Evolutionary conservation across 352 stramenopile species (phyloP).

Genomic region (Pythium insidiosum): DNA sequence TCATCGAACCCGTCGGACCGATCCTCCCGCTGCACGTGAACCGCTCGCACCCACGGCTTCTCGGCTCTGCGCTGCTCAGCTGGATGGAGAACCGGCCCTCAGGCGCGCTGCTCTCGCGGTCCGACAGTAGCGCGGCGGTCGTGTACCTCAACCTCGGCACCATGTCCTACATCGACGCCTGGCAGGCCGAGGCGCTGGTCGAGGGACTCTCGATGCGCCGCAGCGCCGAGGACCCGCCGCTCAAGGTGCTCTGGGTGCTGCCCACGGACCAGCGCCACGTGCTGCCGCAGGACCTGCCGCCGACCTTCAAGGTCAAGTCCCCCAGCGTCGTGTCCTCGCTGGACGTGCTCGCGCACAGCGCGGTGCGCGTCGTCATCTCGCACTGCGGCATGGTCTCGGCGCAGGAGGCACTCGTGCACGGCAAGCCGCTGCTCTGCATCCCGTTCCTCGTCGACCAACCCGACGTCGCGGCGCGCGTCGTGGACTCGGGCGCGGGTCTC

Average conservation of each 20-base stretch:
- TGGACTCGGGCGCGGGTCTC: conserved; percentile 62
- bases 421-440: conserved; percentile 81
- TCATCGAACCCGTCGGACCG: conserved; percentile 70
- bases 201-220: conserved; percentile 39
- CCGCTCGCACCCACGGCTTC: conserved; percentile 21
- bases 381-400: conserved; percentile 84
- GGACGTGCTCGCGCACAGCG: conserved; percentile 51
- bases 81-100: conserved; percentile 26
- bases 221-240: conserved; percentile 20
- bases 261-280: conserved; percentile 64
- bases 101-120: conserved; percentile 9
- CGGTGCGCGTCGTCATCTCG: conserved; percentile 67
- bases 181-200: conserved; percentile 69
- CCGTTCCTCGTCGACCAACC: conserved; percentile 85
- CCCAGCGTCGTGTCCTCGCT: conserved; percentile 48
- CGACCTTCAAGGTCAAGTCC: conserved; percentile 56
- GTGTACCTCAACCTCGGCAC: conserved; percentile 77
- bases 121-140: conserved; percentile 19
- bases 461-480: conserved; percentile 72
- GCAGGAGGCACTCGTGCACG: conserved; percentile 71
- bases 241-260: conserved; percentile 76
- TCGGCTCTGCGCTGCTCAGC: conserved; percentile 18
- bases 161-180: conserved; percentile 73
- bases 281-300: conserved; percentile 37
- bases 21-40: conserved; percentile 42